Conservation (phyloP, 768 basidiomycete genomes). For the Gloeopeniophorella convolvens region DNA sequence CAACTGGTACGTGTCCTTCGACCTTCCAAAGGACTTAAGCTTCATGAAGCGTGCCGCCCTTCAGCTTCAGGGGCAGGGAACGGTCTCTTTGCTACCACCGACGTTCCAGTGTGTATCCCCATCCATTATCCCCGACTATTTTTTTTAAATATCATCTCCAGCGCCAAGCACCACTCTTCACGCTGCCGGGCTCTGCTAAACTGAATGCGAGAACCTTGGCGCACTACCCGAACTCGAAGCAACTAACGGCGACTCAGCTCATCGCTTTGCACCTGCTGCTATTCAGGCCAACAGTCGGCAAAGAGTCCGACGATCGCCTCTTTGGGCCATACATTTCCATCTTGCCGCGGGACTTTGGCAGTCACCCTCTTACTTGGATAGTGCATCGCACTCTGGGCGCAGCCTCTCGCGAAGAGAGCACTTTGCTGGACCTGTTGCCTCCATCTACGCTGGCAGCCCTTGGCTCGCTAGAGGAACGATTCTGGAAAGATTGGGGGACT, state of each 20-base stretch:
- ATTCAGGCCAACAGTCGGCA: slow-evolving; percentile 42
- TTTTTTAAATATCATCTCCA: neutral
- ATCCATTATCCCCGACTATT: neutral
- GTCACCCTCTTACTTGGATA: slow-evolving; percentile 81
- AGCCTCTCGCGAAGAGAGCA: slow-evolving; percentile 20
- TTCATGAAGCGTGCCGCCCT: too few relatives aligned
- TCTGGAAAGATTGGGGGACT: slow-evolving; percentile 51
- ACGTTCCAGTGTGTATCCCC: slow-evolving; percentile 35
- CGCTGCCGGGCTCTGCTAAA: slow-evolving; percentile 61
- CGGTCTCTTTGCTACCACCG: slow-evolving; percentile 55
- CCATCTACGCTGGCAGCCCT: slow-evolving; percentile 38
- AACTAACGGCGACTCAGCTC: slow-evolving; percentile 61
- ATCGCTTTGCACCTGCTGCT: slow-evolving; percentile 77
- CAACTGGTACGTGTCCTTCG: slow-evolving; percentile 39
- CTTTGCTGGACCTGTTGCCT: slow-evolving; percentile 43
- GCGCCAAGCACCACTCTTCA: slow-evolving; percentile 42
- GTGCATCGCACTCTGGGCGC: slow-evolving; percentile 26
- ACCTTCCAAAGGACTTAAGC: too few relatives aligned
- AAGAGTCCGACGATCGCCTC: slow-evolving; percentile 42
- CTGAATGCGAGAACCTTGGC: slow-evolving; percentile 68
- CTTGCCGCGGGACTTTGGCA: slow-evolving; percentile 64
- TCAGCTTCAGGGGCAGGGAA: slow-evolving; percentile 62
- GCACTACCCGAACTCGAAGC: slow-evolving; percentile 44
- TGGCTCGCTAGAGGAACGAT: slow-evolving; percentile 39
- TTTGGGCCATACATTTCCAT: slow-evolving; percentile 77